Evolutionary conservation across 139 green algal species (phyloP), one percentile per base, ranked within the genome.

Genomic region (Asterochloris sp.): DNA sequence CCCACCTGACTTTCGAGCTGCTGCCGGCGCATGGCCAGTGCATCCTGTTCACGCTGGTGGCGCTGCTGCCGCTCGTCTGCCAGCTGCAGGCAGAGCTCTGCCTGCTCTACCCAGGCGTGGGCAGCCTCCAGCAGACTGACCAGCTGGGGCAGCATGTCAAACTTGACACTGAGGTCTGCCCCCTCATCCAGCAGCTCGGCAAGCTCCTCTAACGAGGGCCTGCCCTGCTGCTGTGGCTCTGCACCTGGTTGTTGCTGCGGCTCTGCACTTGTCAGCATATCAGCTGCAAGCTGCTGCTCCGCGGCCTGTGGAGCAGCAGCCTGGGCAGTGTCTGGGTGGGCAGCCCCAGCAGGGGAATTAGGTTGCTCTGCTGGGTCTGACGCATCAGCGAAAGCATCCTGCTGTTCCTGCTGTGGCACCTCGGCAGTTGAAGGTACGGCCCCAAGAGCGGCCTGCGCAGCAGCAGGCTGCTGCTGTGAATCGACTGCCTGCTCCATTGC

Each of bases 141-240:
- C 62, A 88, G 78, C 19, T 75, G 19, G 38, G 74, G 64, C 74
- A 88, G 64, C 66, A 61, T 69, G 21, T 79, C 62, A 26, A 83
- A 78, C 27, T 67, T 73, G 28, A 85, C 62, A 15, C 85, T 78
- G 62, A 86, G 80, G 8, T 12, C 61, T 23, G 64, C 23, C 8
- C 83, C 83, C 68, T 80, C 69, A 16, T 62, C 23, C 71, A 80
- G 61, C 78, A 86, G 60, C 47, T 23, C 54, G 63, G 80, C 82
- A 17, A 85, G 63, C 82, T 85, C 74, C 61, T 28, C 82, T 66
- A 81, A 19, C 11, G 62, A 62, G 11, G 69, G 17, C 63, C 69
- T 81, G 15, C 19, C 16, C 19, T 24, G 27, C 24, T 38, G 12
- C 21, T n/a, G 21, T 71, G 69, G n/a, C 21, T 54, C 38, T 54